Evolutionary conservation across 2,329 filamentous ascomycete species (phyloP).

Genomic region (Cytospora mali): DNA sequence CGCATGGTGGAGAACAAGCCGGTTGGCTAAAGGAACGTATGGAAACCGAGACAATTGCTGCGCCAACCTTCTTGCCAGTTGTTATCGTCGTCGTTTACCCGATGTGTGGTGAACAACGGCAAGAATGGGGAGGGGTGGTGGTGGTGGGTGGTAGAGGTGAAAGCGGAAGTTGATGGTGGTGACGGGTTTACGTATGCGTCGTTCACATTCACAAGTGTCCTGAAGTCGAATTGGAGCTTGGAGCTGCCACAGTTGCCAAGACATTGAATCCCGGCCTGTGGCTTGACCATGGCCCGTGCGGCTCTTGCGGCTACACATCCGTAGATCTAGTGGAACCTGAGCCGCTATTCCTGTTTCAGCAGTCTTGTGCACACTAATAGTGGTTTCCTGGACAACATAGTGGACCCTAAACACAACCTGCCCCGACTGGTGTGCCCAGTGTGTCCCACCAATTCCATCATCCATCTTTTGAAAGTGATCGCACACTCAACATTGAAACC

Average conservation of each 20-base stretch:
- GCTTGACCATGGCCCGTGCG: slow-evolving; percentile 3
- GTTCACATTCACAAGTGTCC: slow-evolving; percentile 17
- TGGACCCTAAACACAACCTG: neutral
- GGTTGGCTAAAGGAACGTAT: neutral
- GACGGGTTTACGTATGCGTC: neutral
- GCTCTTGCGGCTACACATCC: neutral
- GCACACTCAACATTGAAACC: neutral
- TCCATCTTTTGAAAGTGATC: neutral
- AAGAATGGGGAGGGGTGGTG: neutral
- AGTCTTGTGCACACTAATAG: too few species aligned
- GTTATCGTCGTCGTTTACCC: neutral
- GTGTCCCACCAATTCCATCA: neutral
- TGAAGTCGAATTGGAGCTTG: slow-evolving; percentile 3
- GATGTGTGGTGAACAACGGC: slow-evolving; percentile 18
- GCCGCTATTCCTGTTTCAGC: slow-evolving; percentile 3
- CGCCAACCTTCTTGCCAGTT: slow-evolving; percentile 18
- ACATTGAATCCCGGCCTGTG: neutral
- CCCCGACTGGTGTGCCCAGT: neutral
- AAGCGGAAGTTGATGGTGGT: neutral
- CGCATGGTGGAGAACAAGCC: slow-evolving; percentile 60
- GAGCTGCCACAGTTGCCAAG: slow-evolving; percentile 18
- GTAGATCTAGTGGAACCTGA: neutral
- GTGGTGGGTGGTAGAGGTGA: neutral
- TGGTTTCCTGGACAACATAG: neutral
- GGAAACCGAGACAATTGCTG: neutral